Conservation (phyloP, 1,139 yeast species). For the Candida pseudoviswanathii region DNA sequence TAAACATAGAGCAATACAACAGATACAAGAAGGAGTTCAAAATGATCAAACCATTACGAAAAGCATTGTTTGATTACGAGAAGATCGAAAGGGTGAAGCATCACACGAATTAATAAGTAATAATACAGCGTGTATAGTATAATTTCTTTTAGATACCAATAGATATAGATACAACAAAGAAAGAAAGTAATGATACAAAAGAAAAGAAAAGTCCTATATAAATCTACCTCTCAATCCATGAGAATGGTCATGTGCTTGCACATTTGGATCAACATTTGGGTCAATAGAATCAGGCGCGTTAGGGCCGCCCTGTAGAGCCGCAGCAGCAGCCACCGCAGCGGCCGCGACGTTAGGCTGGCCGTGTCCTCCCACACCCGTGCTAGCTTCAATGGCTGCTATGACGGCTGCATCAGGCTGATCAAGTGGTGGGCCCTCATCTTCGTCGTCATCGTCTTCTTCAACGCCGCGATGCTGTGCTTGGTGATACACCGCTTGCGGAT, state of each 20-base stretch:
- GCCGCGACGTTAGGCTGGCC: constrained; percentile 34
- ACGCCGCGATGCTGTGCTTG: constrained; percentile 24
- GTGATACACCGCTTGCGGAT: constrained; percentile 10
- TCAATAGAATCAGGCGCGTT: constrained; percentile 41
- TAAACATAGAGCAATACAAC: constrained; percentile 13
- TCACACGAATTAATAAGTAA: constrained; percentile 13
- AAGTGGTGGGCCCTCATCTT: constrained; percentile 19
- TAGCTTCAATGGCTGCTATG: constrained; percentile 46
- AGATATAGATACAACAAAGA: not conserved
- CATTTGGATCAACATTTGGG: constrained; percentile 49
- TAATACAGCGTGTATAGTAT: not conserved
- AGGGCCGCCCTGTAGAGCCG: constrained; percentile 26
- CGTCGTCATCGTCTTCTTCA: not conserved
- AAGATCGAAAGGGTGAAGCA: constrained; percentile 24
- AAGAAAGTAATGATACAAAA: constrained; percentile 10
- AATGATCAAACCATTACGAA: constrained; percentile 24
- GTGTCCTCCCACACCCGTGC: constrained; percentile 4
- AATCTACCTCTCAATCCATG: constrained; percentile 22
- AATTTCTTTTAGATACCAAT: not conserved
- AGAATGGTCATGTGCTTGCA: constrained; percentile 47
- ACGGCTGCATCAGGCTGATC: constrained; percentile 39
- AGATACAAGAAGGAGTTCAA: constrained; percentile 22
- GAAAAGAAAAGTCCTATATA: constrained; percentile 9
- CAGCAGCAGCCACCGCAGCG: constrained; percentile 26
- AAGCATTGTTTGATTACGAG: constrained; percentile 28